A percentile compares a stretch with the other conserved stretches of the same genome.
Conservation (phyloP, 371 early-diverging fungal species). For the Apophysomyces variabilis region DNA sequence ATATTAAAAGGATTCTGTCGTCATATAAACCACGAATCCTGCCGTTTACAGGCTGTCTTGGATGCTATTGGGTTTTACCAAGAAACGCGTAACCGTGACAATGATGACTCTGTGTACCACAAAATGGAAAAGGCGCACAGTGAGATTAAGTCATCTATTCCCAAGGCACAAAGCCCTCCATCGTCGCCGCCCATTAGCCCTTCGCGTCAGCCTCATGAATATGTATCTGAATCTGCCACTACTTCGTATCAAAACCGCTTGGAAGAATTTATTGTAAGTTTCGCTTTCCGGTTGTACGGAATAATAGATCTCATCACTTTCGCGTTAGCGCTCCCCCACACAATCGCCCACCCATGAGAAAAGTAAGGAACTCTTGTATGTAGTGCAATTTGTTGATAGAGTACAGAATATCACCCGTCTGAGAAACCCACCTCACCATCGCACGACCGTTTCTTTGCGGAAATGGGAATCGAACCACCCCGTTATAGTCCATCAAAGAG, state of each 20-base stretch:
- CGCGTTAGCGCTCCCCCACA: neutral
- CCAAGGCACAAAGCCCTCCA: constrained; percentile 7
- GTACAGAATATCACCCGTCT: constrained; percentile 14
- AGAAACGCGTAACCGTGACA: constrained; percentile 60
- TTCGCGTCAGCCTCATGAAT: constrained; percentile 3
- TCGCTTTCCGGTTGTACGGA: neutral
- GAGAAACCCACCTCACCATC: neutral
- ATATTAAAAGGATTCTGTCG: neutral
- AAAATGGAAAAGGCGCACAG: constrained; percentile 80
- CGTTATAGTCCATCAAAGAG: constrained; percentile 17
- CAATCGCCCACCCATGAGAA: neutral
- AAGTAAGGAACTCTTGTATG: neutral
- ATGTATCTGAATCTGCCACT: constrained; percentile 6
- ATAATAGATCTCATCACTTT: neutral
- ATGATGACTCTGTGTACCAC: constrained; percentile 83
- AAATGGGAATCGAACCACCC: constrained; percentile 22
- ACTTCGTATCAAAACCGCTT: constrained; percentile 7
- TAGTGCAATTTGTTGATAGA: neutral
- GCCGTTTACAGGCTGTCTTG: constrained; percentile 72
- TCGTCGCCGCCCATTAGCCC: constrained; percentile 8
- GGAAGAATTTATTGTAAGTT: constrained; percentile 4
- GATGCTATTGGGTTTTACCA: constrained; percentile 95
- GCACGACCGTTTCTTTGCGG: constrained; percentile 19
- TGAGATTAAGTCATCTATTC: constrained; percentile 15
- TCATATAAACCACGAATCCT: constrained; percentile 1